Evolutionary conservation across 1,284 basidiomycete species (phyloP), one percentile per base, ranked within the genome.

Genomic region (Cystobasidium pallidum): DNA sequence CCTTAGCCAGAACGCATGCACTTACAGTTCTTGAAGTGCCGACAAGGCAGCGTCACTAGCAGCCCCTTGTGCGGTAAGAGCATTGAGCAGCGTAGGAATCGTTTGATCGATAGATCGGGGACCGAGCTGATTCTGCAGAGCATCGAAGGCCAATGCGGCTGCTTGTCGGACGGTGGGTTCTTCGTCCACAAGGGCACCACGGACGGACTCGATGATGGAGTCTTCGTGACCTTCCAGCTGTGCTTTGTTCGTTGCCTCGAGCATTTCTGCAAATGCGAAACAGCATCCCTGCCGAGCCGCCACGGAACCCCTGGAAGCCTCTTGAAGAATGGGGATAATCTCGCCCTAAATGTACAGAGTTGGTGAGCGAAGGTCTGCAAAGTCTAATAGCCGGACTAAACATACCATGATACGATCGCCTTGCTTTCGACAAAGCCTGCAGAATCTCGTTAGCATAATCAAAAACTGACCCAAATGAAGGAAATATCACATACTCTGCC

Each of bases 61-160:
- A 77, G 90, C 90, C 10, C 92, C 93, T 24, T 92, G 91, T 81
- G 92, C 89, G 34, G 91, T 88, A 59, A 99, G 88, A 2, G 96
- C 94, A 78, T 94, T 92, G 72, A 99, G 82, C 2, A 99, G 82
- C 0, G 94, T 98, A 0, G 95, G 96, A 75, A 99, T 95, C 0
- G 93, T 99, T 82, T 95, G 89, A 80, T 99, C 94, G 77, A 98
- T 95, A 6, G 94, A 95, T 79, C 89, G 91, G 36, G 87, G 86
- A 10, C 96, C 95, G 55, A 95, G 85, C 79, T 91, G 86, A 75
- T 94, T 91, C 83, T 98, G 95, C 57, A 96, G 85, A 1, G 89
- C 86, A 80, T 99, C 95, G 82, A 99, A 99, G 0, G 94, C 92
- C 79, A 88, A 89, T 0, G 95, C 95, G 7, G 95, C 94, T 0